Base-by-base conservation (phyloP, 2,329 filamentous ascomycete genomes). In the Stemphylium beticola region DNA sequence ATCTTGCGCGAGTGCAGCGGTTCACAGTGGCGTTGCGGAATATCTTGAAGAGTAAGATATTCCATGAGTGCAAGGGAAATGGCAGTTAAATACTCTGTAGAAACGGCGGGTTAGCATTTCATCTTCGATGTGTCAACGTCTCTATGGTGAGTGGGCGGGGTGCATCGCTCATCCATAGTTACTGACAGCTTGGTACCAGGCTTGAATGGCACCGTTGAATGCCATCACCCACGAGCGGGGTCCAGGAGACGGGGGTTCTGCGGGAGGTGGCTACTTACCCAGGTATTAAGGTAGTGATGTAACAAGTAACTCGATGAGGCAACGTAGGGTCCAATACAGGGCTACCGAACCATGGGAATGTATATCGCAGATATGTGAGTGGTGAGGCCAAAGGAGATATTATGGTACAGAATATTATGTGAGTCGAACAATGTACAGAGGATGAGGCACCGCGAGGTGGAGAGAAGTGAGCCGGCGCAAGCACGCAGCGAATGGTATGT, bases 41-140 rank as follows among this genome's bases (percentile, higher is more conserved):
- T 64, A 66, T 75, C 73, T 61, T 74, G 71, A n/a, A 75, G 66
- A 15, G 73, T 72, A 45, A 75, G 71, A 58, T 73, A 74, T 65
- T 75, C 72, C 73, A 75, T 75, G 20, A 55, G 31, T 46, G 53
- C 54, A 39, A 49, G 26, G 20, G 9, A 29, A 37, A 37, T 22
- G 47, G 12, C 31, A 38, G 22, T 51, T 62, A 57, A 59, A 57
- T 65, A 58, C 51, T 59, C 53, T 58, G 45, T 24, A 55, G 33
- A 3, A 39, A 3, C 17, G 2, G 26, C n/a, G 40, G 34, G 43
- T 58, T 49, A 58, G 52, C 55, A 12, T 29, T 22, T 51, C 5
- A 4, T 36, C 34, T 31, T 39, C 3, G 14, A 34, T 29, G 29
- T 43, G 42, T 51, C 47, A 46, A 43, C 38, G 42, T 56, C 39